Percentiles rank a stretch among this genome's conserved stretches.
These are phyloP conservation scores for Corymbia maculata DNA, from an alignment of 345 rosid genomes.

Conservation along the genomic window DNA sequence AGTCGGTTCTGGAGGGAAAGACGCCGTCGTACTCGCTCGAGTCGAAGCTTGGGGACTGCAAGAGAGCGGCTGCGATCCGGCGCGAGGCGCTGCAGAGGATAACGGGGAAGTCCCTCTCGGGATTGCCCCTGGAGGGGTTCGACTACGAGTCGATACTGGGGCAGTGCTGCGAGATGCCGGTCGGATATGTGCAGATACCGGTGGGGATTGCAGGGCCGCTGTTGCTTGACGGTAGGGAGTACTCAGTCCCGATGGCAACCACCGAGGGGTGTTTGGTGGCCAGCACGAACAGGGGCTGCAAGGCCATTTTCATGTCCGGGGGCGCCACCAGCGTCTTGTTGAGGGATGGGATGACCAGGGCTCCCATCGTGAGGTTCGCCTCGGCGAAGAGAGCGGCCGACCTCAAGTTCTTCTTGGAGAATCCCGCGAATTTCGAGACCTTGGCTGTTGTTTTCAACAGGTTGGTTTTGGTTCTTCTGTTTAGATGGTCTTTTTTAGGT, in stretches of 20 bases:
- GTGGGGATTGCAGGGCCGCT: slow-evolving; percentile 76
- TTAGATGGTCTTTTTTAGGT: background rate
- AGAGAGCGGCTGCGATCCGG: slow-evolving; percentile 43
- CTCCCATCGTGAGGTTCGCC: slow-evolving; percentile 56
- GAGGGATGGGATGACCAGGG: slow-evolving; percentile 66
- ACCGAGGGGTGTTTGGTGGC: slow-evolving; percentile 79
- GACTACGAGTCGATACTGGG: slow-evolving; percentile 60
- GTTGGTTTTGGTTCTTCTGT: background rate
- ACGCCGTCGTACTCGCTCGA: slow-evolving; percentile 55
- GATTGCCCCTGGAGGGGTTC: slow-evolving; percentile 55
- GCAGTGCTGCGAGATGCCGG: slow-evolving; percentile 78
- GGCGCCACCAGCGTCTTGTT: slow-evolving; percentile 43
- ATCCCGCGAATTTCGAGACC: slow-evolving; percentile 35
- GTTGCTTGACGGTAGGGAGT: slow-evolving; percentile 52
- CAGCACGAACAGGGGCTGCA: slow-evolving; percentile 66
- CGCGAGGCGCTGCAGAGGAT: slow-evolving; percentile 51
- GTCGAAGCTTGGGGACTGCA: slow-evolving; percentile 54
- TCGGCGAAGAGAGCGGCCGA: slow-evolving; percentile 41
- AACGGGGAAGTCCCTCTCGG: slow-evolving; percentile 42
- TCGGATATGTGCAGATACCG: slow-evolving; percentile 70
- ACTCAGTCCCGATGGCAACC: slow-evolving; percentile 65
- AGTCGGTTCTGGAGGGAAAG: slow-evolving; percentile 36
- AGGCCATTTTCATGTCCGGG: slow-evolving; percentile 55
- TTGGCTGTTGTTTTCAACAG: slow-evolving; percentile 38
- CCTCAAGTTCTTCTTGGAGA: slow-evolving; percentile 55